These are phyloP conservation scores for Pseudopyrenochaeta lycopersici DNA, from an alignment of 2,329 filamentous ascomycete genomes.

Conservation along the genomic window DNA sequence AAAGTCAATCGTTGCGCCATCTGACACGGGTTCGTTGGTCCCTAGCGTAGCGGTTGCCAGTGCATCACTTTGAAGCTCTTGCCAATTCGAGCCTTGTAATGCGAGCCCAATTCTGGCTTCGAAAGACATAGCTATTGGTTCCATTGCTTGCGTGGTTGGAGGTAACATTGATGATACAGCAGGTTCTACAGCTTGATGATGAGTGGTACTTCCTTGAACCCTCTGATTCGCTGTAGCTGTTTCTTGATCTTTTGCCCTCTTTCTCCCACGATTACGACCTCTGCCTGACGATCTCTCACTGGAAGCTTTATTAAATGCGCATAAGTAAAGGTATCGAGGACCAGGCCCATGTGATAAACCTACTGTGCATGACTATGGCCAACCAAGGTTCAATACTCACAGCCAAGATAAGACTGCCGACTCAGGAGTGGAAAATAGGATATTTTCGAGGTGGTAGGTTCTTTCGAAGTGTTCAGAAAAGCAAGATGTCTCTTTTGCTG, in stretches of 20 bases:
- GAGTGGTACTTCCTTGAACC: too few species aligned
- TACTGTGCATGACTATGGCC: background rate
- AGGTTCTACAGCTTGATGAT: background rate
- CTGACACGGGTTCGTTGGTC: background rate
- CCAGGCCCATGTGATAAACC: background rate
- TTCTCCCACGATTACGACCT: background rate
- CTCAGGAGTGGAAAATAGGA: too few species aligned
- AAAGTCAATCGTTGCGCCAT: background rate
- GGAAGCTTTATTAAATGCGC: background rate
- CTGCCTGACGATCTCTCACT: background rate
- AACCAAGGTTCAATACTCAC: too few species aligned
- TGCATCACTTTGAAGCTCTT: constrained; percentile 14
- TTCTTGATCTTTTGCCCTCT: background rate
- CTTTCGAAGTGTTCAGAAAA: too few species aligned
- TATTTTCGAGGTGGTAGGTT: too few species aligned
- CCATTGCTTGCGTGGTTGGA: background rate
- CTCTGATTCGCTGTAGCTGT: background rate
- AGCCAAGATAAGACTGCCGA: too few species aligned
- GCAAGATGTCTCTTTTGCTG: too few species aligned
- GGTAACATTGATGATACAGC: background rate
- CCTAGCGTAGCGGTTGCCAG: background rate
- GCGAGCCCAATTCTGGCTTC: constrained; percentile 22
- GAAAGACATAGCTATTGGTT: constrained; percentile 14
- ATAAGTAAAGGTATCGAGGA: background rate
- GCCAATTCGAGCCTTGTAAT: constrained; percentile 19